Evolutionary conservation across 257 asterid species (phyloP).

Genomic region (Penstemon newberryi): DNA sequence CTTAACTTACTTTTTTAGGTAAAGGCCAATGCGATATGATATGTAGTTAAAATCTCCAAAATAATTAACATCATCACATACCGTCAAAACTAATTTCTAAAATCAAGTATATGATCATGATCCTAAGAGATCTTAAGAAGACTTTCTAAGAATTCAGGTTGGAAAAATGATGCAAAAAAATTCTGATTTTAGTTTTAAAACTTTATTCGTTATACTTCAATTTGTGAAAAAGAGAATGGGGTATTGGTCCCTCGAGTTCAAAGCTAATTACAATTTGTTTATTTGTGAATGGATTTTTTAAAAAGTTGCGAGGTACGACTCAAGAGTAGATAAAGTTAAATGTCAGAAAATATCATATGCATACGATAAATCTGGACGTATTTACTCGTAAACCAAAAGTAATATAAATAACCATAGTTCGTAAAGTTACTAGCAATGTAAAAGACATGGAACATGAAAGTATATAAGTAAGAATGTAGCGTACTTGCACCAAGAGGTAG

Average conservation of each 20-base stretch:
- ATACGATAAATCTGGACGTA: constrained; percentile 9
- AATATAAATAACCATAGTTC: not conserved
- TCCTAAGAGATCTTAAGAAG: not conserved
- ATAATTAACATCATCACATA: not conserved
- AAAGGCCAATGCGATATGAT: not conserved
- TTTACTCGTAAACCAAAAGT: constrained; percentile 3
- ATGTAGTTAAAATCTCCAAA: not conserved
- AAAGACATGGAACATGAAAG: constrained; percentile 22
- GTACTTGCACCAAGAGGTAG: constrained; percentile 86
- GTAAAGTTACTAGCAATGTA: constrained; percentile 13
- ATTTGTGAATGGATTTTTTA: too few relatives aligned
- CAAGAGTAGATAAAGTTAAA: too few relatives aligned
- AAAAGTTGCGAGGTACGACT: too few relatives aligned
- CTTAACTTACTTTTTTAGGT: not conserved
- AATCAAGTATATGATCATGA: too few relatives aligned
- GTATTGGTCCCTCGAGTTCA: too few relatives aligned
- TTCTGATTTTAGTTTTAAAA: not conserved
- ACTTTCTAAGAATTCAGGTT: too few relatives aligned
- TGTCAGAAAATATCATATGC: too few relatives aligned
- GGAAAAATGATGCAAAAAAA: too few relatives aligned
- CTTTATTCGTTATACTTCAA: too few relatives aligned
- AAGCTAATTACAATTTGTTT: too few relatives aligned
- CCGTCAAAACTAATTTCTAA: too few relatives aligned
- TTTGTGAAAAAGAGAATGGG: too few relatives aligned
- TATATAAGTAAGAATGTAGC: constrained; percentile 30